Conservation (phyloP, 169 alveolate genomes). For the Perkinsus marinus region DNA sequence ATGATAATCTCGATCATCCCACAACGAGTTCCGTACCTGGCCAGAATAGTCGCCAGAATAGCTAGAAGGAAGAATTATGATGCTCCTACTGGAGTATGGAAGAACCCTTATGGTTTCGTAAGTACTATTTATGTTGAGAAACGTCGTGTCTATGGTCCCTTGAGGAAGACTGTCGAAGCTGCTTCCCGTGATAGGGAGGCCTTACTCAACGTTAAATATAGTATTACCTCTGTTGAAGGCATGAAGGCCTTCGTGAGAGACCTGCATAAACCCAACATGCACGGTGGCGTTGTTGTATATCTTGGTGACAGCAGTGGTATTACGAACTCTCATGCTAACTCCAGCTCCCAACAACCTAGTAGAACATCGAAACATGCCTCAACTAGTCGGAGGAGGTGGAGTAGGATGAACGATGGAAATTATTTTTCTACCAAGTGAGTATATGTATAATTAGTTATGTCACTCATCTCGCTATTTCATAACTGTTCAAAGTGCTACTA, state of each 20-base stretch:
- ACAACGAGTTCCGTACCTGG: neutral
- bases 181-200: neutral
- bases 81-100: neutral
- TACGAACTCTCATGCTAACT: too few species aligned
- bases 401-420: too few species aligned
- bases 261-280: neutral
- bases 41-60: neutral
- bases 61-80: neutral
- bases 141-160: neutral
- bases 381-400: too few species aligned
- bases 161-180: neutral
- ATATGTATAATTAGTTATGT: too few species aligned
- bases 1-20: too few species aligned
- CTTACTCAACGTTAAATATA: neutral
- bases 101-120: neutral
- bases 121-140: neutral
- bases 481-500: too few species aligned
- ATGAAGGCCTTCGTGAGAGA: neutral
- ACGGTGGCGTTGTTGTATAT: neutral
- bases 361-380: too few species aligned
- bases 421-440: too few species aligned
- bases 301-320: too few species aligned
- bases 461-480: too few species aligned
- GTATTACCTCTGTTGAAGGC: neutral
- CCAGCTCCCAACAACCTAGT: too few species aligned